phyloP scores from a whole-genome alignment of 768 basidiomycete species.

The Leccinum subtestaceum region DNA sequence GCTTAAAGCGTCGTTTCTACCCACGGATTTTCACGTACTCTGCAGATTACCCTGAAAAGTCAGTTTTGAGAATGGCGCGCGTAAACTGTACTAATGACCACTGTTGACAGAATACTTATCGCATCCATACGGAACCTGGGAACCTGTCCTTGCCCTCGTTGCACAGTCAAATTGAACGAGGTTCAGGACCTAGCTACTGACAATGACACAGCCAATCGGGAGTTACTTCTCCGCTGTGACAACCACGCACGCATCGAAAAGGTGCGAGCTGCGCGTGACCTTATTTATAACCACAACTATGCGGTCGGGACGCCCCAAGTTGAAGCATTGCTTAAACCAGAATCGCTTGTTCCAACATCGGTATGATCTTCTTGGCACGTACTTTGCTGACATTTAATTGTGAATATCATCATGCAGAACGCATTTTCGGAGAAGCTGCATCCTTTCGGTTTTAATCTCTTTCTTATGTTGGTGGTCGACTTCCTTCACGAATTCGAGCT shows the following conservation, averaged over 20 bases:
- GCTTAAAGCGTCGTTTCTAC: background rate
- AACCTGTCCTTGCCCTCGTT: background rate
- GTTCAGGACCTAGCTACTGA: too few species aligned
- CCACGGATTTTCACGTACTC: background rate
- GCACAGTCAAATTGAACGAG: background rate
- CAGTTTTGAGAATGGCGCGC: background rate
- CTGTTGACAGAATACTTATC: background rate
- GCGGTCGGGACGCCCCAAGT: too few species aligned
- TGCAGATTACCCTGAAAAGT: background rate
- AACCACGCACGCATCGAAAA: background rate
- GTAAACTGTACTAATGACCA: background rate
- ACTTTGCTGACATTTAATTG: background rate
- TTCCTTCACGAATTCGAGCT: too few species aligned
- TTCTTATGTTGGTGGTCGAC: too few species aligned
- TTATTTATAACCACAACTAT: background rate
- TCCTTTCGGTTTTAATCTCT: too few species aligned
- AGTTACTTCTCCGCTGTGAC: background rate
- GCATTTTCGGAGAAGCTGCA: too few species aligned
- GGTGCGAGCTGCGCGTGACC: background rate
- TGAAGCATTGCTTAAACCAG: too few species aligned
- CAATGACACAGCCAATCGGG: background rate
- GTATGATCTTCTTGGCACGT: background rate
- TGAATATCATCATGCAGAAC: background rate
- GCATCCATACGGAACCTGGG: background rate
- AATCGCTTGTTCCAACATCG: too few species aligned